Evolutionary conservation across 1,284 basidiomycete genomes (phyloP).

Genomic region (Cronartium quercuum): DNA sequence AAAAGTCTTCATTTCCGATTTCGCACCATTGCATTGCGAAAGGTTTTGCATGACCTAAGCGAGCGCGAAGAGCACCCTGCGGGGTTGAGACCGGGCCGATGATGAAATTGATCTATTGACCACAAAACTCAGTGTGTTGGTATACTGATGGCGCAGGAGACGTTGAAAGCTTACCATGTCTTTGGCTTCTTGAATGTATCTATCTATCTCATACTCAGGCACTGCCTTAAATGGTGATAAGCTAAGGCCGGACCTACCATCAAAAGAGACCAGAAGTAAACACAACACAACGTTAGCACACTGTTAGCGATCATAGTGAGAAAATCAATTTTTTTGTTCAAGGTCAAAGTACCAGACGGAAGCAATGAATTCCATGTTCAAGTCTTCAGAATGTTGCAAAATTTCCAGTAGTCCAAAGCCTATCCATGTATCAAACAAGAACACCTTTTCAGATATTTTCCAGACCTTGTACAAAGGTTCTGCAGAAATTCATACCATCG

Average conservation of each 20-base stretch:
- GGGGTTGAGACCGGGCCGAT: neutral
- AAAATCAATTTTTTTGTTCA: too few relatives aligned
- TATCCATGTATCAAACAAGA: neutral
- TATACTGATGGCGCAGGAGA: neutral
- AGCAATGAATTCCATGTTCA: neutral
- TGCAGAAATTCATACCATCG: too few relatives aligned
- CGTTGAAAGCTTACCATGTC: neutral
- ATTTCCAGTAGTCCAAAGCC: neutral
- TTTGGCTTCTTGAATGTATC: neutral
- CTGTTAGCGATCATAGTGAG: too few relatives aligned
- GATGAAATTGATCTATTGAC: neutral
- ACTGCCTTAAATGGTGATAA: neutral
- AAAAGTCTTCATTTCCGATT: conserved; percentile 1
- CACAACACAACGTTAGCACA: too few relatives aligned
- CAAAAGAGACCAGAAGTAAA: too few relatives aligned
- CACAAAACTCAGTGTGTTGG: neutral
- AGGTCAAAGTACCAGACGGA: neutral
- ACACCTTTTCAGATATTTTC: neutral
- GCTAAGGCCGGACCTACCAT: neutral
- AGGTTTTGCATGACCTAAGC: neutral
- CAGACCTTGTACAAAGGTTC: neutral
- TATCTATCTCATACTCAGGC: neutral
- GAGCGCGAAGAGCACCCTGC: neutral
- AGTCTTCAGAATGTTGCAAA: neutral
- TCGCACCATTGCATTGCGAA: neutral